Evolutionary conservation across 2,329 filamentous ascomycete genomes (phyloP), one percentile per base, ranked within the genome.

Genomic region (Sarocladium oryzae): DNA sequence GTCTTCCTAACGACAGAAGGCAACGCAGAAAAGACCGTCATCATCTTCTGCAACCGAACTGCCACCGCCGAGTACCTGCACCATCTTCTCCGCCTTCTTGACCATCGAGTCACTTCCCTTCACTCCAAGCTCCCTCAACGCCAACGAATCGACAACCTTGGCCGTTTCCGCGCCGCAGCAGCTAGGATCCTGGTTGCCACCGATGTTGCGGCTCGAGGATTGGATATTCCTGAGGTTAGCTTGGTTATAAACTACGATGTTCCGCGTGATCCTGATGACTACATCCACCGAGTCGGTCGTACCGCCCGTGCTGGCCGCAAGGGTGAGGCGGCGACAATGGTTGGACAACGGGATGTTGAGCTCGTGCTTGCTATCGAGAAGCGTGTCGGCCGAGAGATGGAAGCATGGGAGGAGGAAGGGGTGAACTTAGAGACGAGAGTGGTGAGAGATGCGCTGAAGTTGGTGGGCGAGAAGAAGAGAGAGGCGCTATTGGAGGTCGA

Each of bases 191-290:
- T 99, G 1, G 88, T 99, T 10, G 92, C 93, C 1, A 99, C 93
- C 0, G 93, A 99, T 65, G 91, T 99, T 13, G 93, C 93, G 1
- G 88, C 90, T 18, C 82, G 93, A 66, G 93, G 93, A 76, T 80
- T 99, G 3, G 93, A 99, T 71, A 96, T 99, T 55, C 92, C 92
- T 1, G 88, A 90, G 58, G 92, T 97, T 6, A 85, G 81, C 51
- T 70, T 97, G 15, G 93, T 99, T 2, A 74, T 99, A 63, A 97
- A 99, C 69, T 99, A 91, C 69, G 93, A 99, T 64, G 82, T 99
- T 1, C 93, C 93, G 0, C 84, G 92, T n/a, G 89, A 96, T 63
- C 89, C 92, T 2, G 91, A 96, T 66, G 92, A 96, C 69, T 99
- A 99, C 67, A 93, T 99, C 57, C 93, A 99, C 72, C 84, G 93